Evolutionary conservation across 2,329 filamentous ascomycete genomes (phyloP), one percentile per base, ranked within the genome.

Genomic region (Penicillium brevicompactum): DNA sequence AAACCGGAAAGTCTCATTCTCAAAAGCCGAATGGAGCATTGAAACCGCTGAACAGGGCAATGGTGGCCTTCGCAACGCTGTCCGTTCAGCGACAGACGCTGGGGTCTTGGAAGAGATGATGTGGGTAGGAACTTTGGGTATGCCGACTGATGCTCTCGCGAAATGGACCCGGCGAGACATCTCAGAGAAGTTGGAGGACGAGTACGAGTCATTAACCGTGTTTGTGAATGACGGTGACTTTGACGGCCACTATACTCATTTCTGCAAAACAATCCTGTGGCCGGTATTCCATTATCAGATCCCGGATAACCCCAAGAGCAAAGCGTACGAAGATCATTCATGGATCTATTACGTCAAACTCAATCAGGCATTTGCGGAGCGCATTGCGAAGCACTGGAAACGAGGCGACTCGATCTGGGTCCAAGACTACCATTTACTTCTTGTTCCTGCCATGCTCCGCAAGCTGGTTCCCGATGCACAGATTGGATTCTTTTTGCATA

Each of bases 251-350:
- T 97, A 97, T 70, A 86, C 88, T 11, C 92, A 97, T 75, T 97
- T 94, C 72, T 97, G 92, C 86, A 97, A 97, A 78, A 91, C 93
- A 13, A 96, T 97, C 52, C 81, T 97, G 6, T 97, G 93, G 93
- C 93, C 93, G 1, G 92, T 97, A 57, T 96, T 97, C 74, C 92
- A 97, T 76, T 97, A 97, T 73, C 92, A 97, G 74, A 96, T 97
- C 56, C 94, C 93, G 0, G 94, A 97, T 71, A 95, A 96, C 70
- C 93, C 93, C 24, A 96, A 96, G 81, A 97, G 92, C 84, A 97
- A 97, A 74, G 93, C 93, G 0, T 97, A 96, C 72, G 89, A 96
- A 73, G 93, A 97, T 65, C 92, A 97, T 74, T 97, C 92, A 0
- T 97, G 92, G 91, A 84, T 92, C 64, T 96, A 91, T 78, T 97